Percentiles rank a stretch among this genome's conserved stretches.
Conservation (phyloP, 2,329 filamentous ascomycete species). For the Tolypocladium inflatum region DNA sequence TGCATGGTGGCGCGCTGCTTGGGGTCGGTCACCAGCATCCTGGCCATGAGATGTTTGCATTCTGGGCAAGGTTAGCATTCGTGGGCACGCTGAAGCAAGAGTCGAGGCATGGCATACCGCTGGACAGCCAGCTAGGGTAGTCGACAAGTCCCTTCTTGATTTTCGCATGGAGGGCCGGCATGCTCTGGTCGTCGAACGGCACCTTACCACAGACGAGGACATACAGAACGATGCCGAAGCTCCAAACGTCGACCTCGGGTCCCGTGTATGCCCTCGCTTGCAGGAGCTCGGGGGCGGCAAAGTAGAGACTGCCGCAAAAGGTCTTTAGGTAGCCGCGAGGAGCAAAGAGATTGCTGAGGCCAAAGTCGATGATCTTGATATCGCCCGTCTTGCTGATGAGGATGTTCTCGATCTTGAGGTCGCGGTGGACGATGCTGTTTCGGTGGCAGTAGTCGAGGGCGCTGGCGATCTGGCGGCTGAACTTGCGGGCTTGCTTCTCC, state of each 20-base stretch:
- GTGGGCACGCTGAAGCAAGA: background rate
- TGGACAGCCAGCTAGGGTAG: conserved; percentile 87
- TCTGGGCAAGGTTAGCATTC: conserved; percentile 48
- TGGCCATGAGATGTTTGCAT: conserved; percentile 83
- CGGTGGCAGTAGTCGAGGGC: conserved; percentile 95
- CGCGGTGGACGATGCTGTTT: conserved; percentile 95
- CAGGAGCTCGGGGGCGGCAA: conserved; percentile 88
- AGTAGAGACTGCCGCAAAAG: conserved; percentile 95
- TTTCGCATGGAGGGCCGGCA: conserved; percentile 95
- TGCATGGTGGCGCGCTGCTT: conserved; percentile 74
- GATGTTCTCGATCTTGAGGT: conserved; percentile 98
- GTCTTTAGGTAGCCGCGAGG: conserved; percentile 82
- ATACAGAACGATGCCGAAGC: conserved; percentile 95
- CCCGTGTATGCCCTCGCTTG: conserved; percentile 93
- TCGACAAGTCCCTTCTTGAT: conserved; percentile 97
- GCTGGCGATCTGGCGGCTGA: conserved; percentile 93
- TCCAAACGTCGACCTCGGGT: conserved; percentile 96
- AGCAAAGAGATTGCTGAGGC: conserved; percentile 89
- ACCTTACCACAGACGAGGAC: conserved; percentile 97
- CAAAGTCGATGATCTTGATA: conserved; percentile 99
- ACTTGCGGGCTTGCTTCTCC: conserved; percentile 96
- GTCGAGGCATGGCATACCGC: conserved; percentile 43
- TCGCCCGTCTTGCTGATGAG: conserved; percentile 98
- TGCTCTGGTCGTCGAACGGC: conserved; percentile 97
- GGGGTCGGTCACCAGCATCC: conserved; percentile 94